Base-by-base conservation (phyloP, 495 filamentous ascomycete genomes). In the Neurospora sp. region DNA sequence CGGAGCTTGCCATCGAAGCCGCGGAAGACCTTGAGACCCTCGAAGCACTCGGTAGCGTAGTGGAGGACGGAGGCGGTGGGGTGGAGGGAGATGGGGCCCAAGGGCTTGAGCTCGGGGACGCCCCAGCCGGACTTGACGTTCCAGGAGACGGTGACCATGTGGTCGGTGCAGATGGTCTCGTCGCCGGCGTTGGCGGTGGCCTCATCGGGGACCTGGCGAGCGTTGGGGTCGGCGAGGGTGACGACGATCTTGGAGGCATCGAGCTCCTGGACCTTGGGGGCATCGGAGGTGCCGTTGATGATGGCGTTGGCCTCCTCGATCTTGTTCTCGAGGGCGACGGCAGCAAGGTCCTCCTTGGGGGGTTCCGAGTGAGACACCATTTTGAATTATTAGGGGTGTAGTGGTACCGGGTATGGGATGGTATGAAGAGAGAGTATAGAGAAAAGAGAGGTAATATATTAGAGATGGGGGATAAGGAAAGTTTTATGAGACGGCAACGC, bases 41-140 rank as follows among this genome's bases (percentile, higher is more conserved):
- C 94, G 83, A 97, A 97, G 82, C 94, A 97, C 77, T 95, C 91
- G 44, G 92, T 96, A 17, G 94, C 94, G 80, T 97, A 97, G 84
- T 97, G 93, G 44, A 97, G 88, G 38, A 89, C 88, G n/a, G 90
- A 92, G 17, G 94, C 91, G 16, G 91, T 94, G 8, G 94, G 94
- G 81, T 93, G 91, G 78, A 98, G 87, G 75, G 87, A 86, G 38
- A 98, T 83, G 37, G 93, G 93, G 70, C 91, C 90, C 81, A 91
- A 96, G 1, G 94, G 93, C 75, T 88, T 88, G 59, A 98, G 83
- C 73, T 93, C 87, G 16, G 94, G 95, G 0, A 89, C 86, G 17
- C 85, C 83, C 94, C 94, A 98, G 75, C 94, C 94, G 17, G 79
- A 79, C 44, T 78, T 76, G 7, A 77, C 82, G 20, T 87, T 90